phyloP scores from a whole-genome alignment of 345 rosid genomes.

The Lepidium didymum region DNA sequence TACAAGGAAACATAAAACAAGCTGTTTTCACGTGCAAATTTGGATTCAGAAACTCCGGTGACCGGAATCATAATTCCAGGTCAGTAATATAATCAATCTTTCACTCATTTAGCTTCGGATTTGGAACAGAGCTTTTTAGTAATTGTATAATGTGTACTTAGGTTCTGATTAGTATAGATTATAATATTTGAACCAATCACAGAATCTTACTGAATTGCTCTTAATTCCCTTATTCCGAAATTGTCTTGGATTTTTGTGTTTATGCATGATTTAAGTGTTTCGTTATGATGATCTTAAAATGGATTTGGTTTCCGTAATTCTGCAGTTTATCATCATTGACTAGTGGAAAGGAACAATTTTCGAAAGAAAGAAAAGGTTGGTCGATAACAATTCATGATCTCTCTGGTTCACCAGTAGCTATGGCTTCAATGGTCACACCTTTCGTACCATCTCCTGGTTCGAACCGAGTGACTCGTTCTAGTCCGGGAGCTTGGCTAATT shows the following conservation, averaged over 20 bases:
- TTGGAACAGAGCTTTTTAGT: background rate
- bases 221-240: background rate
- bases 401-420: constrained; percentile 87
- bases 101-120: background rate
- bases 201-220: background rate
- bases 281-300: background rate
- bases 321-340: constrained; percentile 50
- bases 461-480: constrained; percentile 58
- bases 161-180: background rate
- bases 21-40: constrained; percentile 90
- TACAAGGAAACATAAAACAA: constrained; percentile 63
- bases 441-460: constrained; percentile 79
- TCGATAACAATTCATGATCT: constrained; percentile 79
- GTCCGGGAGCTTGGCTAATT: constrained; percentile 81
- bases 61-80: constrained; percentile 51
- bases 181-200: background rate
- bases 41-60: constrained; percentile 46
- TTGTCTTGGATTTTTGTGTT: background rate
- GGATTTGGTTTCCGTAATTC: background rate
- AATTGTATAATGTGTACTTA: background rate
- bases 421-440: constrained; percentile 90
- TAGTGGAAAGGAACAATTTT: constrained; percentile 35
- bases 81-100: constrained; percentile 18
- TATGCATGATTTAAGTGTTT: background rate
- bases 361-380: constrained; percentile 78